Percentiles rank a stretch among this genome's conserved stretches.
These are phyloP conservation scores for Ophiostoma tasmaniense DNA, from an alignment of 2,329 filamentous ascomycete genomes.

Conservation along the genomic window DNA sequence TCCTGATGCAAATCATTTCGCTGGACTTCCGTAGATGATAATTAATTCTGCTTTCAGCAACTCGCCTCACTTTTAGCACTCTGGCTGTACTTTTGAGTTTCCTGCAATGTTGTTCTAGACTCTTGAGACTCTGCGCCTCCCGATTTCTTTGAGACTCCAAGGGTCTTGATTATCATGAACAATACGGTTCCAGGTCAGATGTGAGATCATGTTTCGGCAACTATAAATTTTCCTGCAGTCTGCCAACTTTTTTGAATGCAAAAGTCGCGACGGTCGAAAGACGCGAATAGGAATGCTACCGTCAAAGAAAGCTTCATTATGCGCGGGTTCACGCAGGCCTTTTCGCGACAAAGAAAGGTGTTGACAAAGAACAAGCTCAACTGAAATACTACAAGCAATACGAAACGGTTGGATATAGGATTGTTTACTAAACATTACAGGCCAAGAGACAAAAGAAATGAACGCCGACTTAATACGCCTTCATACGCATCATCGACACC, in stretches of 20 bases:
- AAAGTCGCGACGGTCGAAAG: not conserved
- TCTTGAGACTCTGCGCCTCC: too few relatives aligned
- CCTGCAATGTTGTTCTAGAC: too few relatives aligned
- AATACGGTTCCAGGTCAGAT: not conserved
- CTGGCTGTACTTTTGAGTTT: not conserved
- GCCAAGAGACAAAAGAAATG: not conserved
- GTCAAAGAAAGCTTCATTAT: not conserved
- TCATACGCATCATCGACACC: not conserved
- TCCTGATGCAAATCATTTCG: not conserved
- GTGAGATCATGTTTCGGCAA: not conserved
- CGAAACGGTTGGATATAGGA: not conserved
- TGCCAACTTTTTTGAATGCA: not conserved
- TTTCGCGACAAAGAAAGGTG: not conserved
- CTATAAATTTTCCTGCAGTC: not conserved
- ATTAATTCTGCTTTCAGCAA: not conserved
- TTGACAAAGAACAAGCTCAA: not conserved
- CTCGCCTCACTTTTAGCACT: not conserved
- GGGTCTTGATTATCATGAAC: not conserved
- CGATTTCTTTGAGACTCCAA: not conserved
- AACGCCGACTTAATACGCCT: not conserved
- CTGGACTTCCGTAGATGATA: not conserved
- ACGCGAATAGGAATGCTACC: not conserved
- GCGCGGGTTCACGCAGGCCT: not conserved
- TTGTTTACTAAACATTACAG: not conserved
- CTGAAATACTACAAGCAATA: not conserved